Base-by-base conservation (phyloP, 345 rosid genomes). In the Lenwebbia sp. region DNA sequence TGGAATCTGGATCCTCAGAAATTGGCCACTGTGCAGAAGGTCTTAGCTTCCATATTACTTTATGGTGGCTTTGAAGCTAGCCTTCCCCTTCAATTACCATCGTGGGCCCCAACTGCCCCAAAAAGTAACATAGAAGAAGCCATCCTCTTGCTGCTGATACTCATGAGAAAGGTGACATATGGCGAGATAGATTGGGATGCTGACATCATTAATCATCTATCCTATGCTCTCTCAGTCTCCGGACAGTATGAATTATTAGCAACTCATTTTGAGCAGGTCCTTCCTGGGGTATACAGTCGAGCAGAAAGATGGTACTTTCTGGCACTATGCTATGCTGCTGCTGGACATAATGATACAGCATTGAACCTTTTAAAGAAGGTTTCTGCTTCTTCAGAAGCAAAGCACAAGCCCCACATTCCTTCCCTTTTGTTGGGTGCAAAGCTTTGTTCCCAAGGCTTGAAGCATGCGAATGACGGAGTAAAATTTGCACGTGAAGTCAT, bases 281-380 rank as follows among this genome's bases (percentile, higher is more conserved):
- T 92, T 88, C 99, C 99, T 0, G 96, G 97, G 62, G 89, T 89
- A 85, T 98, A 94, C 82, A 86, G 86, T 56, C 91, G 98, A 85
- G 92, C 93, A 54, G 98, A 94, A 82, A 94, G 99, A 90, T 98
- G 99, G 98, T 93, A 94, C 90, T 86, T 93, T 88, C 98, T 98
- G 82, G 97, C 98, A 57, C 96, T 96, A 82, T 96, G 98, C 91
- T 95, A 95, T 87, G 89, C 90, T 87, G 98, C 98, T 87, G 95
- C 95, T 8, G 95, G 94, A 83, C 93, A 94, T 86, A 90, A 91
- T 88, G 94, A 94, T 86, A 86, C 90, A 50, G 96, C 99, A 76
- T 87, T 96, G 86, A 95, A 96, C 92, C 93, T 96, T 83, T 89
- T 95, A 40, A 92, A 90, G 89, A 92, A 94, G 88, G 90, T 94